Percentiles rank a stretch among this genome's conserved stretches.
Conservation (phyloP, 2,329 filamentous ascomycete genomes). For the Cytospora mali region DNA sequence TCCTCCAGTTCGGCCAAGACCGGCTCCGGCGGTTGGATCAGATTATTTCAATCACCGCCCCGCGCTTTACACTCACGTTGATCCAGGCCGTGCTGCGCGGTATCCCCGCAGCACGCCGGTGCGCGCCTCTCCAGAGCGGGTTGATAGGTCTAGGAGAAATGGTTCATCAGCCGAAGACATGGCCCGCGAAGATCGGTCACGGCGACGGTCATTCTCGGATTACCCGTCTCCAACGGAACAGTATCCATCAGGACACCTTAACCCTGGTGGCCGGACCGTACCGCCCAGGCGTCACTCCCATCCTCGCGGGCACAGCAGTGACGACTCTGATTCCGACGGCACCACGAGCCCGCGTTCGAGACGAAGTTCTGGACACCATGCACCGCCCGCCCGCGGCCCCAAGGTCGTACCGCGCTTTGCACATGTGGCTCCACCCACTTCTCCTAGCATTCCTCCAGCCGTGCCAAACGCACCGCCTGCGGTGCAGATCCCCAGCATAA, state of each 20-base stretch:
- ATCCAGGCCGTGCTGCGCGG: slow-evolving; percentile 40
- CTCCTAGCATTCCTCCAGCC: not conserved
- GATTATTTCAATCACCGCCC: slow-evolving; percentile 43
- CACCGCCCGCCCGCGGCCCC: slow-evolving; percentile 17
- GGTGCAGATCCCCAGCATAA: slow-evolving; percentile 9
- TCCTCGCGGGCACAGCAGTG: slow-evolving; percentile 47
- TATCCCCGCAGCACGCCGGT: slow-evolving; percentile 33
- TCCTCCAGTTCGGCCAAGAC: slow-evolving; percentile 34
- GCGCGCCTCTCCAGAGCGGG: slow-evolving; percentile 30
- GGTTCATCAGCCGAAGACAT: slow-evolving; percentile 41
- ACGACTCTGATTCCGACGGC: slow-evolving; percentile 44
- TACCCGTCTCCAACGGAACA: slow-evolving; percentile 44
- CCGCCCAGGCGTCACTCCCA: slow-evolving; percentile 53
- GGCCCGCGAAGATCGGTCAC: slow-evolving; percentile 39
- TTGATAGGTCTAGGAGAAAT: slow-evolving; percentile 37
- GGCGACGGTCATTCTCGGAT: slow-evolving; percentile 56
- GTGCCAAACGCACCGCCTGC: slow-evolving; percentile 10
- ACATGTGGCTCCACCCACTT: slow-evolving; percentile 32
- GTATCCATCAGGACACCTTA: slow-evolving; percentile 38
- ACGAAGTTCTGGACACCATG: slow-evolving; percentile 24
- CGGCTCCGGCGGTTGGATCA: slow-evolving; percentile 31
- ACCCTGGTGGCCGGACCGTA: slow-evolving; percentile 36
- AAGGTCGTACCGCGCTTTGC: slow-evolving; percentile 24
- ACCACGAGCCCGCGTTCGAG: slow-evolving; percentile 33
- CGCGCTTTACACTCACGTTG: slow-evolving; percentile 46